Evolutionary conservation across 805 yeast species (phyloP).

Genomic region (Candida nanaspora): DNA sequence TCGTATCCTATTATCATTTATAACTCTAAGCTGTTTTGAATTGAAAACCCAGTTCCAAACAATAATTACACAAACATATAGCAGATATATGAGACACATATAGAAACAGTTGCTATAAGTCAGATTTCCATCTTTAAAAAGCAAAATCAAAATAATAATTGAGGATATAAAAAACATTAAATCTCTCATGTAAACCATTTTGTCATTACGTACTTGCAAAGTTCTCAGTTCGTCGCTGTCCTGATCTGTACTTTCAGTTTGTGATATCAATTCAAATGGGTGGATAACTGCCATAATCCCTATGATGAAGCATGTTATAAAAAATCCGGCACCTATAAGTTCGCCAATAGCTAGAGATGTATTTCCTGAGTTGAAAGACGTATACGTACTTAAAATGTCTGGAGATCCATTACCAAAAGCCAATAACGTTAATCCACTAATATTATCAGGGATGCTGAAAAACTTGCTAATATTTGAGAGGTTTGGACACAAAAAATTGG

Average conservation of each 20-base stretch:
- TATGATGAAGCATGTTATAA: slow-evolving; percentile 70
- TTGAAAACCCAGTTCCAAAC: slow-evolving; percentile 31
- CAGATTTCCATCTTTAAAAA: slow-evolving; percentile 47
- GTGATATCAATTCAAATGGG: slow-evolving; percentile 47
- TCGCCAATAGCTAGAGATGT: slow-evolving; percentile 83
- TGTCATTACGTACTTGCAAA: slow-evolving; percentile 23
- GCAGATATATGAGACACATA: slow-evolving; percentile 49
- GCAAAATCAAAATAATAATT: slow-evolving; percentile 37
- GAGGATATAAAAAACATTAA: slow-evolving; percentile 48
- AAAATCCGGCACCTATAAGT: slow-evolving; percentile 83
- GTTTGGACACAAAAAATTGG: slow-evolving; percentile 80
- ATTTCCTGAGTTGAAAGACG: slow-evolving; percentile 64
- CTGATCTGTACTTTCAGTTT: too few species aligned
- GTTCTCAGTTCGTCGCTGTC: slow-evolving; percentile 2
- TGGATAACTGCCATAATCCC: slow-evolving; percentile 69
- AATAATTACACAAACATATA: slow-evolving; percentile 50
- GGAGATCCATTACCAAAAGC: slow-evolving; percentile 95
- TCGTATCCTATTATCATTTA: slow-evolving; percentile 18
- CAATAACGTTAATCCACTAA: slow-evolving; percentile 81
- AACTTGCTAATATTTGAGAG: slow-evolving; percentile 59
- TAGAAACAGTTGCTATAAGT: slow-evolving; percentile 44
- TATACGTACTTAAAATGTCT: slow-evolving; percentile 78
- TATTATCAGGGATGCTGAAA: slow-evolving; percentile 64
- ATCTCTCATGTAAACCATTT: slow-evolving; percentile 54
- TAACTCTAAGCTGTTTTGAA: slow-evolving; percentile 8